These are phyloP conservation scores for Fusarium succisae DNA, from an alignment of 2,329 filamentous ascomycete genomes.

Conservation along the genomic window DNA sequence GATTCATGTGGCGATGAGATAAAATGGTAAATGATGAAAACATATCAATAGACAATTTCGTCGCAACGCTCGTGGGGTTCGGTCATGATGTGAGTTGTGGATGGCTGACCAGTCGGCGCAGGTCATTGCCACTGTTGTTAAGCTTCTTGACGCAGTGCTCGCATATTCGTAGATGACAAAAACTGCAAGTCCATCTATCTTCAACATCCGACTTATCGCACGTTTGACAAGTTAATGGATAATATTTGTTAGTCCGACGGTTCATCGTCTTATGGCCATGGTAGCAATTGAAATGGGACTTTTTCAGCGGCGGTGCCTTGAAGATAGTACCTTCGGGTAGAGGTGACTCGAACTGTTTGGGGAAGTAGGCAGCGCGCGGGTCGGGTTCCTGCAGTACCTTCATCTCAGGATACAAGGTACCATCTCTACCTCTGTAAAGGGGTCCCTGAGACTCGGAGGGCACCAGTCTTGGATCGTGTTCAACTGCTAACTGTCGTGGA, in stretches of 20 bases:
- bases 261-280: conserved; percentile 60
- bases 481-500: conserved; percentile 35
- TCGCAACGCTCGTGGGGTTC: not conserved
- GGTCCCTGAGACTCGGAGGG: conserved; percentile 48
- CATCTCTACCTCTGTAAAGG: conserved; percentile 50
- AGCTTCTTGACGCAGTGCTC: conserved; percentile 56
- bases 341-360: conserved; percentile 43
- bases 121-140: conserved; percentile 53
- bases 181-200: conserved; percentile 58
- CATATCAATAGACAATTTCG: not conserved
- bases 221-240: conserved; percentile 63
- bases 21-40: not conserved
- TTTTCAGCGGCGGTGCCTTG: conserved; percentile 54
- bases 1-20: not conserved
- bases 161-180: conserved; percentile 64
- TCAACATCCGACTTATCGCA: conserved; percentile 58
- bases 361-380: conserved; percentile 51
- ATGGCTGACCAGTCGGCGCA: conserved; percentile 53
- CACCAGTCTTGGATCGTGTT: conserved; percentile 46
- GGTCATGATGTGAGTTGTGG: conserved; percentile 11
- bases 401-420: conserved; percentile 55
- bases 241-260: conserved; percentile 57
- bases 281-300: conserved; percentile 58
- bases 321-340: conserved; percentile 51
- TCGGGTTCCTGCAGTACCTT: conserved; percentile 48